Evolutionary conservation across 768 basidiomycete genomes (phyloP).

Genomic region (Suillus weaverae): DNA sequence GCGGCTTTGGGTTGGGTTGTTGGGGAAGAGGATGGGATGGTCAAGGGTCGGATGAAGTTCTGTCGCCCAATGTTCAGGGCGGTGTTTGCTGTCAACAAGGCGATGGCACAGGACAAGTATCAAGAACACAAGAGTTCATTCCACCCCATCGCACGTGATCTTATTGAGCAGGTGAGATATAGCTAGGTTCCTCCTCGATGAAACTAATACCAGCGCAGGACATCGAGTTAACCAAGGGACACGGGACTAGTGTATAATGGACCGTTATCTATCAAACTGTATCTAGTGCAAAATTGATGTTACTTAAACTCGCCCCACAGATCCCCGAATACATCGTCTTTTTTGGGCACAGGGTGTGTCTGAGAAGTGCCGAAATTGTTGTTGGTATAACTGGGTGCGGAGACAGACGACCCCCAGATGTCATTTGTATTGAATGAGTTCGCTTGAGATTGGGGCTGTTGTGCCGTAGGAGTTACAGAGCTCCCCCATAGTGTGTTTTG

Average conservation of each 20-base stretch:
- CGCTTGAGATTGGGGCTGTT: slow-evolving; percentile 25
- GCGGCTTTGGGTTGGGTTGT: slow-evolving; percentile 69
- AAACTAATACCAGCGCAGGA: not conserved
- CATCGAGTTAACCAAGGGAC: not conserved
- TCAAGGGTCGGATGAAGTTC: slow-evolving; percentile 87
- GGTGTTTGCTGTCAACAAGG: slow-evolving; percentile 50
- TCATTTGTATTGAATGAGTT: slow-evolving; percentile 44
- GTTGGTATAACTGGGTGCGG: slow-evolving; percentile 31
- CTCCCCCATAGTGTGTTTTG: slow-evolving; percentile 37
- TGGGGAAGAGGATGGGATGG: slow-evolving; percentile 51
- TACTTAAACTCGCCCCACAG: slow-evolving; percentile 85
- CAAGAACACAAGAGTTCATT: slow-evolving; percentile 49
- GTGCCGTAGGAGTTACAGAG: slow-evolving; percentile 16
- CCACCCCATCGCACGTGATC: slow-evolving; percentile 73
- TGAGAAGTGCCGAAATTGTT: slow-evolving; percentile 31
- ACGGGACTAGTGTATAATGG: not conserved
- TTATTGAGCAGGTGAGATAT: slow-evolving; percentile 69
- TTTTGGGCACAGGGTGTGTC: slow-evolving; percentile 46
- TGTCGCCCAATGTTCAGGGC: slow-evolving; percentile 68
- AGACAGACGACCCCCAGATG: slow-evolving; percentile 51
- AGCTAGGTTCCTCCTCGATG: not conserved
- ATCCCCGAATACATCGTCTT: slow-evolving; percentile 81
- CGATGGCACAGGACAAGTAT: slow-evolving; percentile 55
- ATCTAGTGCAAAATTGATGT: not conserved
- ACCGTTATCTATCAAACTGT: slow-evolving; percentile 2